Evolutionary conservation across 1,284 basidiomycete species (phyloP).

Genomic region (Clitocybe nebularis): DNA sequence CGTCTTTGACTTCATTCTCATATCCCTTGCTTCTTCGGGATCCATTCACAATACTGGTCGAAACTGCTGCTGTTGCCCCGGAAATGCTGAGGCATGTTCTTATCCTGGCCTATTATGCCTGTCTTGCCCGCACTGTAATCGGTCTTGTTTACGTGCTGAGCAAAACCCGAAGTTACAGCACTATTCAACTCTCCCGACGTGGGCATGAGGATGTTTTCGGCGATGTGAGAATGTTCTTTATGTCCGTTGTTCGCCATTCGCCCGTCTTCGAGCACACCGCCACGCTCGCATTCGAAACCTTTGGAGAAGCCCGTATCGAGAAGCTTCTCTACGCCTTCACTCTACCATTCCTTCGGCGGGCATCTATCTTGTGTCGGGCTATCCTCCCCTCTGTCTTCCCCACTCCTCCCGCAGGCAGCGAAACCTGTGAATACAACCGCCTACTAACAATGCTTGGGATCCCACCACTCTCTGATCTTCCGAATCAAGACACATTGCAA

Average conservation of each 20-base stretch:
- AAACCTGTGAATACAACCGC: conserved; percentile 72
- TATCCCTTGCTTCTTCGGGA: conserved; percentile 83
- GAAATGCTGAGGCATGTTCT: conserved; percentile 85
- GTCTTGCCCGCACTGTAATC: conserved; percentile 80
- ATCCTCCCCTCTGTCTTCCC: conserved; percentile 64
- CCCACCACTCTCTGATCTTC: conserved; percentile 73
- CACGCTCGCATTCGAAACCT: conserved; percentile 69
- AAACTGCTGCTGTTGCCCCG: conserved; percentile 84
- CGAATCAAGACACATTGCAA: conserved; percentile 78
- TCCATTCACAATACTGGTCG: conserved; percentile 83
- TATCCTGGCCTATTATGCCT: conserved; percentile 84
- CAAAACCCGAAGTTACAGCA: conserved; percentile 56
- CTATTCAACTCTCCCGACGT: conserved; percentile 41
- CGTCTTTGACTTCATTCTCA: conserved; percentile 66
- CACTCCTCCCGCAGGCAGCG: conserved; percentile 35
- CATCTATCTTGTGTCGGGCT: conserved; percentile 81
- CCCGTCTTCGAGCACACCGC: conserved; percentile 78
- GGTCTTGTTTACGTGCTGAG: conserved; percentile 76
- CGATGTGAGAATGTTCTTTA: conserved; percentile 80
- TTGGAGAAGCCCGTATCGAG: conserved; percentile 78
- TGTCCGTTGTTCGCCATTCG: conserved; percentile 76
- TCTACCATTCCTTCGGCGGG: conserved; percentile 90
- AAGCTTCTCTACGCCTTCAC: conserved; percentile 88
- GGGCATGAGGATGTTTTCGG: conserved; percentile 67
- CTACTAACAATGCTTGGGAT: conserved; percentile 76